Base-by-base conservation (phyloP, 805 yeast species). In the Ogataea pignaliae region DNA sequence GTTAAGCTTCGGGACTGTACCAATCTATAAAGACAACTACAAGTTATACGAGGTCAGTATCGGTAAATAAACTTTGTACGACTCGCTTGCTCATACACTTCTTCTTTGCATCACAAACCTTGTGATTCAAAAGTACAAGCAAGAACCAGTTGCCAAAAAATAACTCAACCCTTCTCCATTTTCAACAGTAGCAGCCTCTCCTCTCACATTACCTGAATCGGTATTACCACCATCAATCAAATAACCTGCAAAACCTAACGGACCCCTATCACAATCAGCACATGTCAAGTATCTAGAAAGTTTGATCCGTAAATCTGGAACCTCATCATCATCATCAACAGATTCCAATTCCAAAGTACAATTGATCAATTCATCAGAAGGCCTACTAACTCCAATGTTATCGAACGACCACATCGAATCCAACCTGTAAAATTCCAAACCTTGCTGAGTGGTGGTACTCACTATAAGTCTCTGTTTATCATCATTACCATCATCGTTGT, bases 251-350 rank as follows among this genome's bases (percentile, higher is more conserved):
- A 74, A 81, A 16, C 95, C 95, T 15, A 85, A 54, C 0, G 91
- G 91, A 0, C 95, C 95, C 45, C 73, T 70, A 52, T 85, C 90
- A 64, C 95, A 85, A 47, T 82, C 89, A 5, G 88, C 78, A 59
- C 95, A 85, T 2, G 81, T 72, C 34, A 85, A 61, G 38, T 79
- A 69, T 42, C 88, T 66, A 38, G 73, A 74, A 17, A 83, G 61
- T 21, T 64, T 63, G 41, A 9, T 54, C 46, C 12, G 57, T 43
- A 10, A 51, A 55, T n/a, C n/a, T 1, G 54, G 50, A 18, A 41
- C 44, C 7, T 46, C 47, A 3, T 56, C 59, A 12, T 53, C 46
- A 3, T 42, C 47, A 10, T 37, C 18, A n/a, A 48, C 51, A 3
- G 48, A 16, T 18, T 15, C 37, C 10, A n/a, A 21, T 10, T 28